Evolutionary conservation across 306 rosid genomes (phyloP).

Genomic region (Glycine tomentella): DNA sequence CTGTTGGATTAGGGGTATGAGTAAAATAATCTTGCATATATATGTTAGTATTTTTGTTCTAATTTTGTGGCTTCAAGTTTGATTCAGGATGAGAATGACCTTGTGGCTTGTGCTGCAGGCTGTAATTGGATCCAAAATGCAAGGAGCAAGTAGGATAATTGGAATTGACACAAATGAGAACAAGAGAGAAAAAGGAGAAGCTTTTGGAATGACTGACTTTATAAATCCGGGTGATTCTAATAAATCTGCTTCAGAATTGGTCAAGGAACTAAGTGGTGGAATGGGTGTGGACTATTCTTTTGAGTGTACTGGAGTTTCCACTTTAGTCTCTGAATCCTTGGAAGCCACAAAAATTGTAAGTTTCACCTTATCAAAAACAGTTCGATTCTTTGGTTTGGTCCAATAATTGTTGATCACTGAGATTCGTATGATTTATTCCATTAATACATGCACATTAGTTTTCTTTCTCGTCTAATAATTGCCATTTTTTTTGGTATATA

Average conservation of each 20-base stretch:
- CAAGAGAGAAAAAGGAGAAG: constrained; percentile 52
- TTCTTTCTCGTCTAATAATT: no score
- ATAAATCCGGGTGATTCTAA: constrained; percentile 47
- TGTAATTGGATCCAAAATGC: constrained; percentile 53
- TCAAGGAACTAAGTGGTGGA: constrained; percentile 58
- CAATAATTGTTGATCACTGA: no score
- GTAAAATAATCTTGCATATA: neutral
- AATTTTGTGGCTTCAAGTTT: neutral
- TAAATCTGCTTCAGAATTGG: constrained; percentile 50
- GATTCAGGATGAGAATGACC: neutral
- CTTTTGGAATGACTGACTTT: constrained; percentile 62
- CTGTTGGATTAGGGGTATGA: constrained; percentile 52
- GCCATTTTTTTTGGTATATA: neutral
- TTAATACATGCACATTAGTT: no score
- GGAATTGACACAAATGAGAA: constrained; percentile 61
- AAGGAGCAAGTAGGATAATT: constrained; percentile 58
- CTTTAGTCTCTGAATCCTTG: constrained; percentile 50
- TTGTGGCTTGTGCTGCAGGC: constrained; percentile 39
- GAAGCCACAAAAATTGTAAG: constrained; percentile 61
- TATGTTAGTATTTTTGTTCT: neutral
- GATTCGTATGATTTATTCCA: no score
- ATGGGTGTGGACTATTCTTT: constrained; percentile 63
- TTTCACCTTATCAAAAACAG: constrained; percentile 8
- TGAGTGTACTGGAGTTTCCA: constrained; percentile 61
- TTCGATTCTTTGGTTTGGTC: neutral